These are phyloP conservation scores for Citrus hindsii DNA, from an alignment of 345 rosid species.

Conservation along the genomic window DNA sequence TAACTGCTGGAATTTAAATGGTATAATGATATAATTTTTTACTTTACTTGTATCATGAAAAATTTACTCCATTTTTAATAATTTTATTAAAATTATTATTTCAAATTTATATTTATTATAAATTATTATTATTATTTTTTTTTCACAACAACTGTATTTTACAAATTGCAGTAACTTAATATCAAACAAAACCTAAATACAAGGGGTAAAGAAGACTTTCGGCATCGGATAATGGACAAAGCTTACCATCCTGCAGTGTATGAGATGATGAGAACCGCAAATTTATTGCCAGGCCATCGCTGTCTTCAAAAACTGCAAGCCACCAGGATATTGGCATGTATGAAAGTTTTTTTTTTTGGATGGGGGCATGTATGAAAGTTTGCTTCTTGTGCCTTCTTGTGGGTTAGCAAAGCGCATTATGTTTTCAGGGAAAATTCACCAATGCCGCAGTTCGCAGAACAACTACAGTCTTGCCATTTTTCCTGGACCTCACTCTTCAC, in stretches of 20 bases:
- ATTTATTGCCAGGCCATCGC: constrained; percentile 54
- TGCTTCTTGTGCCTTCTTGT: constrained; percentile 26
- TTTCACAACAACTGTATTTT: too few species aligned
- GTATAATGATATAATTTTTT: too few species aligned
- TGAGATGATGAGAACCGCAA: constrained; percentile 60
- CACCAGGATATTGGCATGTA: constrained; percentile 20
- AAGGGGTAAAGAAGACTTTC: constrained; percentile 55
- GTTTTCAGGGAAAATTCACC: constrained; percentile 56
- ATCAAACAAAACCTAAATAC: constrained; percentile 5
- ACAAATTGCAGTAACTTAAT: too few species aligned
- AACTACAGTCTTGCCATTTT: neutral
- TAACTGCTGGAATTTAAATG: accelerated
- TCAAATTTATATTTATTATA: too few species aligned
- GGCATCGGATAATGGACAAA: constrained; percentile 60
- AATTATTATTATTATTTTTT: too few species aligned
- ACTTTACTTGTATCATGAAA: accelerated
- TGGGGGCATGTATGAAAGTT: constrained; percentile 25
- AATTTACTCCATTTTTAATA: accelerated
- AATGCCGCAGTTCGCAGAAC: constrained; percentile 45
- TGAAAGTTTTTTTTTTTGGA: neutral
- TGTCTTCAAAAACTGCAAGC: constrained; percentile 29
- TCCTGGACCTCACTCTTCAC: too few species aligned
- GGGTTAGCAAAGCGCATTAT: constrained; percentile 30
- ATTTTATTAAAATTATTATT: too few species aligned
- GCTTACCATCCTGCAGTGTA: constrained; percentile 59